Evolutionary conservation across 805 yeast genomes (phyloP).

Genomic region (Jamesozyma hellenica): DNA sequence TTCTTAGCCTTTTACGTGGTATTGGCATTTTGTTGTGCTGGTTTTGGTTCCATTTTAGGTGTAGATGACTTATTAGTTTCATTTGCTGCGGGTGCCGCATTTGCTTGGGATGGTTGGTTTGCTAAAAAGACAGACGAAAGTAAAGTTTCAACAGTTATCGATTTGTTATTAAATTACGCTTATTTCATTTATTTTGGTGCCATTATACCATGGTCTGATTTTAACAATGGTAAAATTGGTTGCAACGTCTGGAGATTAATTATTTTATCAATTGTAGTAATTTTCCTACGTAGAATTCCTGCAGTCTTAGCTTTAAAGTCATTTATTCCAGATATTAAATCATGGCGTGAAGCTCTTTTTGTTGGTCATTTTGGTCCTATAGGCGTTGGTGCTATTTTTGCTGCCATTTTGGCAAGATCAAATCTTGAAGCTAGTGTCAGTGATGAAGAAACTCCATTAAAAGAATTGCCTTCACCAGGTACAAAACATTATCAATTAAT

Average conservation of each 20-base stretch:
- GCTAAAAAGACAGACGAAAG: constrained; percentile 73
- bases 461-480: constrained; percentile 36
- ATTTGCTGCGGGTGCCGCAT: constrained; percentile 88
- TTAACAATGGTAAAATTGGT: constrained; percentile 53
- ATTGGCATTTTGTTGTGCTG: constrained; percentile 76
- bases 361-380: constrained; percentile 96
- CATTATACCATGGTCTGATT: constrained; percentile 78
- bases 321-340: constrained; percentile 73
- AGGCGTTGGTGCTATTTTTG: constrained; percentile 89
- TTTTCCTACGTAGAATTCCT: constrained; percentile 73
- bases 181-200: constrained; percentile 88
- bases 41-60: constrained; percentile 79
- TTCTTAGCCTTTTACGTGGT: constrained; percentile 78
- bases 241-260: constrained; percentile 71
- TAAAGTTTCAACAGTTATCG: constrained; percentile 85
- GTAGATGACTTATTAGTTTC: constrained; percentile 83
- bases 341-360: constrained; percentile 89
- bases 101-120: constrained; percentile 90
- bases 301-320: constrained; percentile 68
- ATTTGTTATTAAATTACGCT: constrained; percentile 68
- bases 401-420: constrained; percentile 67
- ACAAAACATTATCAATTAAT: constrained; percentile 49
- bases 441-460: constrained; percentile 48
- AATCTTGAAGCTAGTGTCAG: constrained; percentile 49
- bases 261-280: constrained; percentile 60